Percentiles rank a stretch among this genome's conserved stretches.
phyloP scores from a whole-genome alignment of 371 early-diverging fungal species.

The Lichtheimia ornata region DNA sequence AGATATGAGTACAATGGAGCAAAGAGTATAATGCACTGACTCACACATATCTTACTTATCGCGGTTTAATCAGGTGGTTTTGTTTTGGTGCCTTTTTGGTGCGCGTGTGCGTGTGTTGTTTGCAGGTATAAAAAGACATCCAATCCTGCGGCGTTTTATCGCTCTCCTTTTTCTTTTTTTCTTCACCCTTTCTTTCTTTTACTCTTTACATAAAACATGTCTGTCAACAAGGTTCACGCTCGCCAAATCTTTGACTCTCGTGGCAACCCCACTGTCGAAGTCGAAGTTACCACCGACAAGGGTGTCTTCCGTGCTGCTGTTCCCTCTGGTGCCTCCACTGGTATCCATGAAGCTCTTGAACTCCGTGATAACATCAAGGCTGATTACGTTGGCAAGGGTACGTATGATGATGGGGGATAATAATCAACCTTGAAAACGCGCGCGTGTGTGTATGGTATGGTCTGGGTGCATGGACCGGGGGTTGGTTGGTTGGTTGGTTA shows the following conservation, averaged over 20 bases:
- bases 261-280: constrained; percentile 99
- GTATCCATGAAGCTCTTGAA: constrained; percentile 98
- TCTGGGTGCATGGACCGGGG: too few species aligned
- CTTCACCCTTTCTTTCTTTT: constrained; percentile 26
- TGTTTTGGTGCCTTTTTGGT: too few species aligned
- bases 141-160: too few species aligned
- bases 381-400: constrained; percentile 94
- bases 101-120: too few species aligned
- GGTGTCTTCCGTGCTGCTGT: constrained; percentile 96
- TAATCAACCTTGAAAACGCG: too few species aligned
- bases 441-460: too few species aligned
- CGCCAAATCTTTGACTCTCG: constrained; percentile 99
- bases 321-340: constrained; percentile 99
- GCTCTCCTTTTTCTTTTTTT: too few species aligned
- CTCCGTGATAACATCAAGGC: constrained; percentile 89
- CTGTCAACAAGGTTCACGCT: constrained; percentile 84
- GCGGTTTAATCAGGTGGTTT: too few species aligned
- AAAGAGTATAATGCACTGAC: too few species aligned
- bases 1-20: too few species aligned
- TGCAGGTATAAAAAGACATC: constrained; percentile 39
- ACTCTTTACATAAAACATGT: constrained; percentile 62
- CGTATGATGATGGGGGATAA: neutral
- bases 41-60: too few species aligned
- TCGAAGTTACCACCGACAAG: constrained; percentile 90
- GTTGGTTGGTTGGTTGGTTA: too few species aligned